Percentiles rank a stretch among this genome's conserved stretches.
Evolutionary conservation across 805 yeast genomes (phyloP).

Genomic region (Metschnikowia bowlesiae): DNA sequence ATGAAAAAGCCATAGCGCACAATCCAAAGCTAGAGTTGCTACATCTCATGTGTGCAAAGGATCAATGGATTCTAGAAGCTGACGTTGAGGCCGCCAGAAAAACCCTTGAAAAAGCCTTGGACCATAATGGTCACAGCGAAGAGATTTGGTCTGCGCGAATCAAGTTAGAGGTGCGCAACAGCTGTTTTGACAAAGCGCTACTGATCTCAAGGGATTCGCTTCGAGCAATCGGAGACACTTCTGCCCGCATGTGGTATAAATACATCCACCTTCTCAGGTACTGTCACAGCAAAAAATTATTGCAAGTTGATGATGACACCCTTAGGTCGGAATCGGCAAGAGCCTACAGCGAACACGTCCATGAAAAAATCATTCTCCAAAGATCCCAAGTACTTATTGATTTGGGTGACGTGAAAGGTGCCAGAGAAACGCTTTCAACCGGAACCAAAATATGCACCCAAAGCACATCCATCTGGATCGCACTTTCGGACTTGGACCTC

Average conservation of each 20-base stretch:
- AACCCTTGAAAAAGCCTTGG: slow-evolving; percentile 48
- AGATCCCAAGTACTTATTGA: slow-evolving; percentile 50
- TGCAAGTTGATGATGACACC: slow-evolving; percentile 6
- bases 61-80: slow-evolving; percentile 48
- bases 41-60: slow-evolving; percentile 69
- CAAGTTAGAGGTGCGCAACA: slow-evolving; percentile 51
- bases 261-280: slow-evolving; percentile 50
- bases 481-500: slow-evolving; percentile 43
- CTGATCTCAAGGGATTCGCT: slow-evolving; percentile 18
- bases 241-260: slow-evolving; percentile 59
- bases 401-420: slow-evolving; percentile 24
- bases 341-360: slow-evolving; percentile 49
- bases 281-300: slow-evolving; percentile 16
- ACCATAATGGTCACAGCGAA: slow-evolving; percentile 41
- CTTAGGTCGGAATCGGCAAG: slow-evolving; percentile 32
- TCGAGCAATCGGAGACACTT: slow-evolving; percentile 12
- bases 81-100: slow-evolving; percentile 50
- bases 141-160: slow-evolving; percentile 70
- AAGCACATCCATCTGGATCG: slow-evolving; percentile 50
- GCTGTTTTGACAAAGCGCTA: slow-evolving; percentile 39
- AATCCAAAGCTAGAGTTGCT: slow-evolving; percentile 50
- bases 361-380: slow-evolving; percentile 52
- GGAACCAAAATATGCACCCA: slow-evolving; percentile 50
- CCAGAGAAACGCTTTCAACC: slow-evolving; percentile 43
- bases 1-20: slow-evolving; percentile 48